A percentile compares a stretch with the other conserved stretches of the same genome.
phyloP scores from a whole-genome alignment of 1,139 yeast species.

The Scheffersomyces parashehatae region DNA sequence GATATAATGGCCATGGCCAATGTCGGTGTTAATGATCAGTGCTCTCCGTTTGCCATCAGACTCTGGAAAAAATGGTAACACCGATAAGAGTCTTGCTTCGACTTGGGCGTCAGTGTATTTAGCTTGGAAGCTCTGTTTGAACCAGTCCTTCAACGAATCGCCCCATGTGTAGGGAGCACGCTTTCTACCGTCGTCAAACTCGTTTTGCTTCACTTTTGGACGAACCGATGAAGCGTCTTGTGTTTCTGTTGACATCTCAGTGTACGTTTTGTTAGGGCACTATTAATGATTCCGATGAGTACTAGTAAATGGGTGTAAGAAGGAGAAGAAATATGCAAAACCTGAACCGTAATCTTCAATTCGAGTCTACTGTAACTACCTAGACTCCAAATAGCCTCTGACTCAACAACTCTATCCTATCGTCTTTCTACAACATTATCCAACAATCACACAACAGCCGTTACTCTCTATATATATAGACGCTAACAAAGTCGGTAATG shows the following conservation, averaged over 20 bases:
- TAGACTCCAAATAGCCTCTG: background rate
- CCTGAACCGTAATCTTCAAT: background rate
- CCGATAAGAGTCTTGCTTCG: slow-evolving; percentile 39
- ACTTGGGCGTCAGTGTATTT: slow-evolving; percentile 28
- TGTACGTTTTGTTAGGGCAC: background rate
- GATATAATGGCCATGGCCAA: slow-evolving; percentile 34
- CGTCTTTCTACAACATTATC: background rate
- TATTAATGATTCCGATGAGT: too few species aligned
- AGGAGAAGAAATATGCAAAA: background rate
- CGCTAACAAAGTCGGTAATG: slow-evolving; percentile 3
- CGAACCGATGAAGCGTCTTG: slow-evolving; percentile 1
- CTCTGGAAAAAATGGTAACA: slow-evolving; percentile 60
- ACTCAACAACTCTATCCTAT: background rate
- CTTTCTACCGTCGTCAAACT: slow-evolving; percentile 17
- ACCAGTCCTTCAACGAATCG: slow-evolving; percentile 41
- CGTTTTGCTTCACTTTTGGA: slow-evolving; percentile 7
- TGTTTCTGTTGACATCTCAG: background rate
- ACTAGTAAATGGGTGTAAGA: background rate
- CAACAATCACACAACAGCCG: too few species aligned
- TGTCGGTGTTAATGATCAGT: slow-evolving; percentile 43
- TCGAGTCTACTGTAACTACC: too few species aligned
- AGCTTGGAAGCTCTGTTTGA: slow-evolving; percentile 27
- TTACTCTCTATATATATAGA: background rate
- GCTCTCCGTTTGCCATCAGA: slow-evolving; percentile 53
- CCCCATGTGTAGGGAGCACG: slow-evolving; percentile 27